Evolutionary conservation across 345 rosid genomes (phyloP), one percentile per base, ranked within the genome.

Genomic region (Balakata baccata): DNA sequence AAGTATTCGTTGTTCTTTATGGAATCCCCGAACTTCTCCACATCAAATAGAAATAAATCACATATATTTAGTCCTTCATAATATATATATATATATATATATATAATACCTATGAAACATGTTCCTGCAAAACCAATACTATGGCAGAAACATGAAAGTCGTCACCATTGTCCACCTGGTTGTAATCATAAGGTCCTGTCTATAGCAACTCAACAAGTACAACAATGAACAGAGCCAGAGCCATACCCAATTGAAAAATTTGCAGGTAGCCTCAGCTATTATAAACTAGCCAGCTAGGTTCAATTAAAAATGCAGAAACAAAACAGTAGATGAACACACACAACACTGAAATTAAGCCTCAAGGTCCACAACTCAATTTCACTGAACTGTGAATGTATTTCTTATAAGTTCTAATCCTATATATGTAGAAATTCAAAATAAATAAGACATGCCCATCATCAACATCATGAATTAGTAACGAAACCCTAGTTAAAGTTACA

Each of bases 101-200:
- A n/a, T n/a, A n/a, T n/a, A 82, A 94, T 84, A 41, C 81, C 89
- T 97, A 94, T 89, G 41, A 90, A 75, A 11, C 97, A 92, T 69
- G 80, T 84, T 64, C 97, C 97, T 8, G 97, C 90, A 68, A 89
- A 37, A 89, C 80, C 75, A 92, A 81, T 61, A 89, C 93, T 97
- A 90, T 10, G 97, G 93, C 49, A 92, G 84, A 69, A 71, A 87
- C 82, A 75, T 63, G 81, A 92, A 92, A 58, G 80, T 88, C 97
- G 92, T 94, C 66, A 82, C 88, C 97, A 90, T 88, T 56, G 93
- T 94, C 95, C 97, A 90, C 69, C 98, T 88, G 5, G 97, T 90
- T 3, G 95, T 92, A 64, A 94, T 88, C 97, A 63, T 84, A 89
- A 75, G 90, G 88, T 73, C 97, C 95, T 94, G 97, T 90, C 97